phyloP scores from a whole-genome alignment of 2,329 filamentous ascomycete genomes.

The Coniochaeta sp. region DNA sequence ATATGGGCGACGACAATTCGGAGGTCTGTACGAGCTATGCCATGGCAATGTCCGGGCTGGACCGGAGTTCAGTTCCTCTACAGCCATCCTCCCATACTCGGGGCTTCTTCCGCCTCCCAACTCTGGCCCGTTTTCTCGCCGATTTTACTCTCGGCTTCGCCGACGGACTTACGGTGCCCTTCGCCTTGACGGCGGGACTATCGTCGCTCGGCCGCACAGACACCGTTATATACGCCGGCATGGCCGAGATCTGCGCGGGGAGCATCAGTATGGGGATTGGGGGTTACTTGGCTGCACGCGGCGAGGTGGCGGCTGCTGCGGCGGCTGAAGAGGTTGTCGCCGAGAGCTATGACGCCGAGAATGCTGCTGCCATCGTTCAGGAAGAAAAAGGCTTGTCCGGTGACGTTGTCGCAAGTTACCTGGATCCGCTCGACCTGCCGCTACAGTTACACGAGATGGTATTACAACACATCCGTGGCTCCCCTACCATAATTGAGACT shows the following conservation, averaged over 20 bases:
- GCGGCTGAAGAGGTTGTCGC: constrained; percentile 15
- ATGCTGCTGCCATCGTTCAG: not conserved
- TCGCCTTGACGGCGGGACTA: constrained; percentile 65
- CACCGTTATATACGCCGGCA: constrained; percentile 58
- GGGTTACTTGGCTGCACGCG: constrained; percentile 55
- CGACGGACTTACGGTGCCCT: constrained; percentile 68
- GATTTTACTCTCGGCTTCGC: constrained; percentile 49
- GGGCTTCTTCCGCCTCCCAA: not conserved
- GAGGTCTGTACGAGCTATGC: not conserved
- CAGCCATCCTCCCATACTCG: not conserved
- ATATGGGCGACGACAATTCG: not conserved
- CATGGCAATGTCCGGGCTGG: not conserved
- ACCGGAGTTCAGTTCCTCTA: not conserved
- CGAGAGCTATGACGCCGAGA: not conserved
- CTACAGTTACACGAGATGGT: constrained; percentile 8
- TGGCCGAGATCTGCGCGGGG: constrained; percentile 64
- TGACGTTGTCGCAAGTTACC: constrained; percentile 10
- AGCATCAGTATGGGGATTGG: constrained; percentile 69
- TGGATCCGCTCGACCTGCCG: constrained; percentile 9
- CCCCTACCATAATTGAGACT: not conserved
- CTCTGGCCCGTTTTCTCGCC: constrained; percentile 3
- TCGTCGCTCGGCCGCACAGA: constrained; percentile 52
- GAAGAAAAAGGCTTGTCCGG: not conserved
- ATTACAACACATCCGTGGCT: constrained; percentile 3
- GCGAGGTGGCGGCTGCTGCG: constrained; percentile 8